These are phyloP conservation scores for Xylaria sp. DNA, from an alignment of 2,329 filamentous ascomycete genomes.

Conservation along the genomic window DNA sequence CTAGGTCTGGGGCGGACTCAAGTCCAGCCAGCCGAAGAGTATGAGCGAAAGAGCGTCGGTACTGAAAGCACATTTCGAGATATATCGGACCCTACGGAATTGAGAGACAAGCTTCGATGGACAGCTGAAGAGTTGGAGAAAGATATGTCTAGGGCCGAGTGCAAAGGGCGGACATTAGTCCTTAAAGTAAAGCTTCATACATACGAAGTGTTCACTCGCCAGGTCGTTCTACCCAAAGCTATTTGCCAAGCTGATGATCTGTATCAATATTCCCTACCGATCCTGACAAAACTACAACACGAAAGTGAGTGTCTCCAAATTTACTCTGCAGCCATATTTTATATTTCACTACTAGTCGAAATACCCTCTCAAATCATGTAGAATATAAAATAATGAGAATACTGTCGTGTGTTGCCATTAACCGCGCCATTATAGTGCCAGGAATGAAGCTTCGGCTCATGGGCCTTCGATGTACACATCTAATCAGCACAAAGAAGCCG, in stretches of 20 bases:
- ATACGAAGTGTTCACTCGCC: conserved; percentile 89
- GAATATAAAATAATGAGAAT: not conserved
- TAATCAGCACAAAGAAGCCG: conserved; percentile 85
- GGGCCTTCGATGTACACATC: conserved; percentile 87
- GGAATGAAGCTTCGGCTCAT: conserved; percentile 84
- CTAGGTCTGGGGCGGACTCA: conserved; percentile 87
- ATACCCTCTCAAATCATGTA: not conserved
- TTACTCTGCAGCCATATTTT: not conserved
- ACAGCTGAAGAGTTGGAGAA: conserved; percentile 88
- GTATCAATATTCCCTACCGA: conserved; percentile 82
- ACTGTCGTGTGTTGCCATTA: not conserved
- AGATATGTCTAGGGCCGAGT: conserved; percentile 81
- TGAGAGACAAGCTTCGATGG: conserved; percentile 81
- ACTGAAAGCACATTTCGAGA: conserved; percentile 93
- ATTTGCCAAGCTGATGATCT: conserved; percentile 81
- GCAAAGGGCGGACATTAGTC: conserved; percentile 90
- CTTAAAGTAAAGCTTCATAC: conserved; percentile 95
- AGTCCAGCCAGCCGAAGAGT: conserved; percentile 87
- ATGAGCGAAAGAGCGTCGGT: conserved; percentile 91
- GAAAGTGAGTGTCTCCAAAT: conserved; percentile 60
- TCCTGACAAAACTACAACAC: conserved; percentile 84
- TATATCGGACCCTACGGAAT: conserved; percentile 72
- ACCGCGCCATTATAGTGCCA: conserved; percentile 58
- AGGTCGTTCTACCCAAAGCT: conserved; percentile 78
- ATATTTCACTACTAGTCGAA: not conserved